Percentiles rank a stretch among this genome's conserved stretches.
These are phyloP conservation scores for Porcisia hertigi DNA, from an alignment of 208 protist genomes.

Conservation along the genomic window DNA sequence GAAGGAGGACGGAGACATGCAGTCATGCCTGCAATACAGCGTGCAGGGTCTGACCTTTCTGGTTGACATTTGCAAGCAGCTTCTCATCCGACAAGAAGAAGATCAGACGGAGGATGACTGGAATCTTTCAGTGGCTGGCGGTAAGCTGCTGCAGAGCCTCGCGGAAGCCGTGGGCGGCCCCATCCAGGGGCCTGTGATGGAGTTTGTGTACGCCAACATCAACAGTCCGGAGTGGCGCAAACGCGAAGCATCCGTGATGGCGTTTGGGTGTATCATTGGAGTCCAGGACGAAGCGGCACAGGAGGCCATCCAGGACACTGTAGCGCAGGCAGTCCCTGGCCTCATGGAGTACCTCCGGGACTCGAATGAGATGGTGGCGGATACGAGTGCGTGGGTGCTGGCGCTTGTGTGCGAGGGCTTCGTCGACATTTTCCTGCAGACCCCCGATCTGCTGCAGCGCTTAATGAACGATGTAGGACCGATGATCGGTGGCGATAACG, in stretches of 20 bases:
- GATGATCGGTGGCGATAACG: conserved; percentile 61
- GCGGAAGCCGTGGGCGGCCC: conserved; percentile 67
- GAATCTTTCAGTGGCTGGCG: conserved; percentile 94
- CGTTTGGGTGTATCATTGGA: conserved; percentile 97
- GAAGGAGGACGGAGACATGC: conserved; percentile 52
- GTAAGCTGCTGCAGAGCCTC: conserved; percentile 91
- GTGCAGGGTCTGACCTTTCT: conserved; percentile 80
- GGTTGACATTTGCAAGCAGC: conserved; percentile 83
- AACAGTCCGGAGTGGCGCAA: conserved; percentile 91
- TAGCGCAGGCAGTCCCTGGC: conserved; percentile 86
- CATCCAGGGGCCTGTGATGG: conserved; percentile 89
- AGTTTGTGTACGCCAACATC: conserved; percentile 95
- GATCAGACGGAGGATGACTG: conserved; percentile 92
- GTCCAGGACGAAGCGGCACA: conserved; percentile 71
- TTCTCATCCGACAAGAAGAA: conserved; percentile 93
- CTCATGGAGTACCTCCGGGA: conserved; percentile 91
- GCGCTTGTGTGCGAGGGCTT: conserved; percentile 94
- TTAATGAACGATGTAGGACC: conserved; percentile 71
- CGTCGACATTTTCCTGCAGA: conserved; percentile 67
- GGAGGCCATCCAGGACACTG: conserved; percentile 79
- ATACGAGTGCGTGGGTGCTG: conserved; percentile 95
- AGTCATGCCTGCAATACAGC: conserved; percentile 82
- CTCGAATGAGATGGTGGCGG: conserved; percentile 79
- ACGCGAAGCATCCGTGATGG: conserved; percentile 95
- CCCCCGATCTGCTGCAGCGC: conserved; percentile 59